phyloP scores from a whole-genome alignment of 768 basidiomycete species.

The Coprinopsis strossmayeri region DNA sequence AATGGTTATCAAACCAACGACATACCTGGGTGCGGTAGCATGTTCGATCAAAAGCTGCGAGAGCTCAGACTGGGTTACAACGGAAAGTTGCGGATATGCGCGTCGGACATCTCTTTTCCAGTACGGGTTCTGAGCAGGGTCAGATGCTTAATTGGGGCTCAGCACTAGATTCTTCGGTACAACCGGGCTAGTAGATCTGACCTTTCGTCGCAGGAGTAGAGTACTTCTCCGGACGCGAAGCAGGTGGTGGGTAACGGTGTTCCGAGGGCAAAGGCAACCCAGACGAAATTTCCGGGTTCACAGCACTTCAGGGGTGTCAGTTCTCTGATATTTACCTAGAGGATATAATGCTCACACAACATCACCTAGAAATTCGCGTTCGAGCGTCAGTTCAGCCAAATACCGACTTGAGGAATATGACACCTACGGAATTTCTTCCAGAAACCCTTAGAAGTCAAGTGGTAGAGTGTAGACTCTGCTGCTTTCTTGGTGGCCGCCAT shows the following conservation, averaged over 20 bases:
- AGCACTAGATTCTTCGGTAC: not conserved
- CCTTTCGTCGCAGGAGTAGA: slow-evolving; percentile 88
- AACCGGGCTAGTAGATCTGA: slow-evolving; percentile 20
- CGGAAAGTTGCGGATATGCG: slow-evolving; percentile 86
- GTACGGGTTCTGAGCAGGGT: slow-evolving; percentile 86
- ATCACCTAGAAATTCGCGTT: no score
- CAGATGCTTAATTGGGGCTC: slow-evolving; percentile 53
- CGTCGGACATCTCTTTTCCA: slow-evolving; percentile 95
- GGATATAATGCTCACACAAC: no score
- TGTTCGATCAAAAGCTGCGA: slow-evolving; percentile 79
- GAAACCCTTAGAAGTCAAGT: slow-evolving; percentile 83
- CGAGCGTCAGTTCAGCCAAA: no score
- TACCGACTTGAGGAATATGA: not conserved
- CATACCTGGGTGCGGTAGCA: slow-evolving; percentile 59
- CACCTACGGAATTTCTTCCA: slow-evolving; percentile 94
- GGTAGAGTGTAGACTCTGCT: slow-evolving; percentile 87
- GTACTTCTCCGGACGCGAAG: slow-evolving; percentile 81
- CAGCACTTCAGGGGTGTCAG: no score
- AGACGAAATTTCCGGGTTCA: slow-evolving; percentile 87
- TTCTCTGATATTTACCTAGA: no score
- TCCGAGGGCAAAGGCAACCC: slow-evolving; percentile 73
- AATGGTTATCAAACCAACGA: no score
- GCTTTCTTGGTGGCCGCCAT: slow-evolving; percentile 69
- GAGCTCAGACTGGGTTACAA: slow-evolving; percentile 79
- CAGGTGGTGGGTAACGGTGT: slow-evolving; percentile 83